Base-by-base conservation (phyloP, 768 basidiomycete species). In the Tulasnella sp. region DNA sequence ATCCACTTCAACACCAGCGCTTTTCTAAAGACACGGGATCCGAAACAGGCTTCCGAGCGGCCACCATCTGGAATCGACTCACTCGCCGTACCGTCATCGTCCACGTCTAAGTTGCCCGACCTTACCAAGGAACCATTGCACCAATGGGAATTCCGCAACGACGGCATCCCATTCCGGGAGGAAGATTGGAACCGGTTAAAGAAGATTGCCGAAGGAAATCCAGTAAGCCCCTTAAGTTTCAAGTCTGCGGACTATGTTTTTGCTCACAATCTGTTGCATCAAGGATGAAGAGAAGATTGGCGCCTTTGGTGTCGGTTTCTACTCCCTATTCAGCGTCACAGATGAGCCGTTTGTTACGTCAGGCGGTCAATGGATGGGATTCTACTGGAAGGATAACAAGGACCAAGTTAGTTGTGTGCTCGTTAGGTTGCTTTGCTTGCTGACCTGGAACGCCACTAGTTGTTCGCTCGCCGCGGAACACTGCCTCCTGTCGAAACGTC, bases 251-350 rank as follows among this genome's bases (percentile, higher is more conserved):
- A 48, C 74, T 62, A 82, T 44, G 48, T 38, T 3, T 78, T 39
- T 75, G 24, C n/a, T 81, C 39, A 36, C 34, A 68, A 56, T 34
- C 3, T 27, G 2, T 83, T 82, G 62, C 1, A 77, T 81, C 79
- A 82, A 91, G 97, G 94, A 96, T 82, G 94, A 97, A 84, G 91
- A 93, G 85, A 96, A 96, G 87, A 96, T 99, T 72, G 97, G 97
- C 19, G 95, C 96, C n/a, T 95, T 95, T 82, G 94, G 94, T 79
- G 93, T 94, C n/a, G 85, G 84, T 24, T 82, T 84, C 78, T 84
- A 82, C 75, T 82, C 80, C 1, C 79, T 86, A 38, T 85, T 86
- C 79, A 84, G 77, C 40, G 80, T 56, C 36, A 81, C 83, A 76
- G 84, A 87, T 62, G 83, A 83, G 44, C 86, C 86, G 0, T 84